phyloP scores from a whole-genome alignment of 2,329 filamentous ascomycete species.

The Zopfia rhizophila region DNA sequence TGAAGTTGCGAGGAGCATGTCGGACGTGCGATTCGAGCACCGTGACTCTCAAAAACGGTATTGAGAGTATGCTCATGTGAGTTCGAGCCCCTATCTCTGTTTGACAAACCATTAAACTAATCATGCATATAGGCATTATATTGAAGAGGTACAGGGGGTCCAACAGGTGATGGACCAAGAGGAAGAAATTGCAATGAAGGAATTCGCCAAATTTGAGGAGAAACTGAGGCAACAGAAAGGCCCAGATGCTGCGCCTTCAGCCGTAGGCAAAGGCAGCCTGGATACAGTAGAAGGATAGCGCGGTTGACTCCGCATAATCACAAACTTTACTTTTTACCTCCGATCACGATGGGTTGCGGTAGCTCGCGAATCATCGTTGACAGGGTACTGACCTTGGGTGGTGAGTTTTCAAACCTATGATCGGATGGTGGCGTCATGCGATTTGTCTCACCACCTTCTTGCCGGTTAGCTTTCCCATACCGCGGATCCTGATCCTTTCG shows the following conservation, averaged over 20 bases:
- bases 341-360: too few relatives aligned
- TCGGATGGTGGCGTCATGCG: too few relatives aligned
- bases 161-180: constrained; percentile 91
- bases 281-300: constrained; percentile 64
- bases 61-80: constrained; percentile 97
- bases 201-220: constrained; percentile 96
- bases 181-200: constrained; percentile 84
- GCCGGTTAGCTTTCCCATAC: too few relatives aligned
- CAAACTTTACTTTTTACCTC: too few relatives aligned
- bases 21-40: constrained; percentile 97
- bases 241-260: constrained; percentile 60
- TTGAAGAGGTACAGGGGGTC: constrained; percentile 94
- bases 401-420: too few relatives aligned
- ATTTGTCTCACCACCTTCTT: too few relatives aligned
- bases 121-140: constrained; percentile 65
- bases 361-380: too few relatives aligned
- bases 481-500: too few relatives aligned
- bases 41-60: constrained; percentile 95
- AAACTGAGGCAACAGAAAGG: constrained; percentile 73
- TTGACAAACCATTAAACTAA: constrained; percentile 25
- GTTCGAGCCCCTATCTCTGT: constrained; percentile 52
- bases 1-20: constrained; percentile 93
- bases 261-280: constrained; percentile 62
- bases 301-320: too few relatives aligned
- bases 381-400: too few relatives aligned